These are phyloP conservation scores for Esteya vermicola DNA, from an alignment of 2,329 filamentous ascomycete genomes.

Conservation along the genomic window DNA sequence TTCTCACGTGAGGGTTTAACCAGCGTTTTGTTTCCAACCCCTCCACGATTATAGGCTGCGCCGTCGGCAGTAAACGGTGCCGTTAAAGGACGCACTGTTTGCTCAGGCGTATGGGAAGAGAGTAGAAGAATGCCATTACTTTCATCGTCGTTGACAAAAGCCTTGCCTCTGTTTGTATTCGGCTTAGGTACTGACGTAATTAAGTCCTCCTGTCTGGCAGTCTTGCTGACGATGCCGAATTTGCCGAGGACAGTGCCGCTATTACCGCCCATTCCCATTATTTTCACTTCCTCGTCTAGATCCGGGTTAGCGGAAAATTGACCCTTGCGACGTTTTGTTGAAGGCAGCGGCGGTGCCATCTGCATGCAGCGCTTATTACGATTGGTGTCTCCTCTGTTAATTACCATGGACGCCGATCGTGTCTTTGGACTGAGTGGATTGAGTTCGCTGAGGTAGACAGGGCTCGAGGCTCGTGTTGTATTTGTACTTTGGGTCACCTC, in stretches of 20 bases:
- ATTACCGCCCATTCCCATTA: not conserved
- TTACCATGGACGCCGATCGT: slow-evolving; percentile 13
- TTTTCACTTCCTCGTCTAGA: not conserved
- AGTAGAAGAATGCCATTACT: too few relatives aligned
- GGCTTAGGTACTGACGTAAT: too few relatives aligned
- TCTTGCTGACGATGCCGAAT: too few relatives aligned
- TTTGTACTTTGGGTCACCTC: slow-evolving; percentile 41
- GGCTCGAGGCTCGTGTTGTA: slow-evolving; percentile 46
- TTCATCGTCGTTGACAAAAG: too few relatives aligned
- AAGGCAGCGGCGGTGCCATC: not conserved
- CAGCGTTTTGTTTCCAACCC: not conserved
- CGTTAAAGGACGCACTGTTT: too few relatives aligned
- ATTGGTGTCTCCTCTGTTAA: too few relatives aligned
- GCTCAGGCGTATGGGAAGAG: too few relatives aligned
- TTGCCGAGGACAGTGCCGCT: too few relatives aligned
- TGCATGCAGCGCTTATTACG: too few relatives aligned
- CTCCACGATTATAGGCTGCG: too few relatives aligned
- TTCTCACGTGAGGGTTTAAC: slow-evolving; percentile 49
- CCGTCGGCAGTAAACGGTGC: not conserved
- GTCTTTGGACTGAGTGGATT: slow-evolving; percentile 11
- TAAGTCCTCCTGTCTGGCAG: too few relatives aligned
- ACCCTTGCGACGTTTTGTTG: slow-evolving; percentile 38
- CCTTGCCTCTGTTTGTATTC: too few relatives aligned
- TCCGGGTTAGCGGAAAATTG: not conserved
- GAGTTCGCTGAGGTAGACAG: slow-evolving; percentile 19